Evolutionary conservation across 805 yeast species (phyloP).

Genomic region (Starmera quercuum): DNA sequence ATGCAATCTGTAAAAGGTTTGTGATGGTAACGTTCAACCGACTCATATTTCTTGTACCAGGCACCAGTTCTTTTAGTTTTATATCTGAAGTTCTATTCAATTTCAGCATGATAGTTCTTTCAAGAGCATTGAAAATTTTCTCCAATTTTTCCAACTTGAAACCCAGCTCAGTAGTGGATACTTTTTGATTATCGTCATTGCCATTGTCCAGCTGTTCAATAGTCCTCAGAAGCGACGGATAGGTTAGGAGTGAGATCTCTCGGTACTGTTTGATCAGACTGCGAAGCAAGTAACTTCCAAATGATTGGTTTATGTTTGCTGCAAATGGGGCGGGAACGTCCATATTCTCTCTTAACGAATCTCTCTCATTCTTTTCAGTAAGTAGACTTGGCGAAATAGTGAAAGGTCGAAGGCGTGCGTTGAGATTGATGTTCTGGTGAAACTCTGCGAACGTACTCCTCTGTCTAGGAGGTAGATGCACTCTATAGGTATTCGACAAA

Average conservation of each 20-base stretch:
- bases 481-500: constrained; percentile 36
- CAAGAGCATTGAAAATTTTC: constrained; percentile 9
- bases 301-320: constrained; percentile 29
- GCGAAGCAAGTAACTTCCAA: constrained; percentile 19
- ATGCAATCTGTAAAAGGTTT: constrained; percentile 11
- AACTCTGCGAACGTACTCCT: constrained; percentile 33
- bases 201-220: no score
- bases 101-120: constrained; percentile 10
- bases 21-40: constrained; percentile 4
- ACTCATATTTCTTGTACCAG: constrained; percentile 9
- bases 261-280: not conserved
- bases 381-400: constrained; percentile 24
- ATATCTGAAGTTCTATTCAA: constrained; percentile 13
- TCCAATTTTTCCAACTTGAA: not conserved
- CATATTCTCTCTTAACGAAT: constrained; percentile 24
- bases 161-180: not conserved
- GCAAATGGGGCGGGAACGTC: constrained; percentile 31
- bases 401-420: constrained; percentile 24
- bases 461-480: constrained; percentile 14
- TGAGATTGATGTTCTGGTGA: constrained; percentile 34
- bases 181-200: constrained; percentile 4
- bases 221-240: no score
- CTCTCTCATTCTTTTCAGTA: constrained; percentile 26
- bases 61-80: constrained; percentile 7
- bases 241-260: not conserved